A percentile compares a stretch with the other conserved stretches of the same genome.
Conservation (phyloP, 805 yeast genomes). For the Nakazawaea sp. region DNA sequence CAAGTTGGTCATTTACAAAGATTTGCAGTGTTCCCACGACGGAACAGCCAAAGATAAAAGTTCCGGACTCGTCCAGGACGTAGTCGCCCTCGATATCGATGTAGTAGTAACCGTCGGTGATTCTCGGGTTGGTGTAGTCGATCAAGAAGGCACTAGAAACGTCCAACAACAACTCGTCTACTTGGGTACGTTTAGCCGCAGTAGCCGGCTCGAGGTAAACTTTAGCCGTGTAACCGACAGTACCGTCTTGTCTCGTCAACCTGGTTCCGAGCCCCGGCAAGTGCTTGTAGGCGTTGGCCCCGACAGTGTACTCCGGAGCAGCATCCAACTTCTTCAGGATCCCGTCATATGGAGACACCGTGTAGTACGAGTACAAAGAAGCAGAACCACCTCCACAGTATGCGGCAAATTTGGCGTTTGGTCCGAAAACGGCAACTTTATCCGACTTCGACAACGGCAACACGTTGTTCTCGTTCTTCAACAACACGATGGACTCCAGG, state of each 20-base stretch:
- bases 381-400: slow-evolving; percentile 59
- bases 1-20: slow-evolving; percentile 42
- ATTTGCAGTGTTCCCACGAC: slow-evolving; percentile 49
- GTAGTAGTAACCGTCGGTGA: slow-evolving; percentile 25
- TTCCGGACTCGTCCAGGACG: slow-evolving; percentile 39
- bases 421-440: slow-evolving; percentile 45
- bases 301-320: slow-evolving; percentile 3
- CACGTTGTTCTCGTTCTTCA: slow-evolving; percentile 42
- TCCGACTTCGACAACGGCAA: slow-evolving; percentile 37
- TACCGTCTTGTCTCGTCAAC: slow-evolving; percentile 11
- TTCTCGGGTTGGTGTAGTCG: slow-evolving; percentile 17
- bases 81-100: slow-evolving; percentile 37
- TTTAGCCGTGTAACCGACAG: slow-evolving; percentile 8
- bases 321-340: slow-evolving; percentile 20
- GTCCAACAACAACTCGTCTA: slow-evolving; percentile 21
- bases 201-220: slow-evolving; percentile 13
- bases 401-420: slow-evolving; percentile 40
- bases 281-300: slow-evolving; percentile 9
- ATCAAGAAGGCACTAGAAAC: slow-evolving; percentile 14
- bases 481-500: slow-evolving; percentile 46
- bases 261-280: slow-evolving; percentile 11
- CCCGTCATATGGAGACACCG: slow-evolving; percentile 40
- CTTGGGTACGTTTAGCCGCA: slow-evolving; percentile 16
- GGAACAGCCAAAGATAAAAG: slow-evolving; percentile 44
- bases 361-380: slow-evolving; percentile 36